Evolutionary conservation across 1,284 basidiomycete species (phyloP).

Genomic region (Xerocomus minutiporus): DNA sequence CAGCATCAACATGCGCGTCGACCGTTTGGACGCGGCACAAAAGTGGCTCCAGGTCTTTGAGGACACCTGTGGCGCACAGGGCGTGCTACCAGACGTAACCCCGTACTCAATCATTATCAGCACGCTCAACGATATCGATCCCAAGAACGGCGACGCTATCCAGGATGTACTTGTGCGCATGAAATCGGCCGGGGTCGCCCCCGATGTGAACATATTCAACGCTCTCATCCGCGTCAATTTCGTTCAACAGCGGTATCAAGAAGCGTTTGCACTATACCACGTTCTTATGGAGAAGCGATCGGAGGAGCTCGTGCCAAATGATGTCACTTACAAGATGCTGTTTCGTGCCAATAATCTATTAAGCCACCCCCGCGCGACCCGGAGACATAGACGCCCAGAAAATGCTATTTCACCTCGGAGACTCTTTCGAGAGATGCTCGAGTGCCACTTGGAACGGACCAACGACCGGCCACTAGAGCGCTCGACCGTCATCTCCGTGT

Average conservation of each 20-base stretch:
- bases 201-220: slow-evolving; percentile 43
- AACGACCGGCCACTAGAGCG: slow-evolving; percentile 9
- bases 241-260: slow-evolving; percentile 30
- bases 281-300: slow-evolving; percentile 34
- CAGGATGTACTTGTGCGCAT: slow-evolving; percentile 39
- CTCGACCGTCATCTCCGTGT: slow-evolving; percentile 32
- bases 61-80: slow-evolving; percentile 20
- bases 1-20: slow-evolving; percentile 34
- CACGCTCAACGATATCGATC: slow-evolving; percentile 33
- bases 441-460: slow-evolving; percentile 30
- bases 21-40: slow-evolving; percentile 33
- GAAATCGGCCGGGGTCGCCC: slow-evolving; percentile 34
- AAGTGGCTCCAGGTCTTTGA: slow-evolving; percentile 32
- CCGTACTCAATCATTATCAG: slow-evolving; percentile 40
- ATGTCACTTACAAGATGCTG: slow-evolving; percentile 42
- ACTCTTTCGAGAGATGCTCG: slow-evolving; percentile 48
- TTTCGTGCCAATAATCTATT: slow-evolving; percentile 37
- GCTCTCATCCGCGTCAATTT: slow-evolving; percentile 41
- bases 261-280: slow-evolving; percentile 43
- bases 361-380: slow-evolving; percentile 20
- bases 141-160: slow-evolving; percentile 31
- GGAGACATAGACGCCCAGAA: slow-evolving; percentile 18
- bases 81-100: slow-evolving; percentile 11
- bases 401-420: slow-evolving; percentile 36
- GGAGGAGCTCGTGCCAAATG: slow-evolving; percentile 36